Base-by-base conservation (phyloP, 2,329 filamentous ascomycete species). In the Trichophyton schoenleinii region DNA sequence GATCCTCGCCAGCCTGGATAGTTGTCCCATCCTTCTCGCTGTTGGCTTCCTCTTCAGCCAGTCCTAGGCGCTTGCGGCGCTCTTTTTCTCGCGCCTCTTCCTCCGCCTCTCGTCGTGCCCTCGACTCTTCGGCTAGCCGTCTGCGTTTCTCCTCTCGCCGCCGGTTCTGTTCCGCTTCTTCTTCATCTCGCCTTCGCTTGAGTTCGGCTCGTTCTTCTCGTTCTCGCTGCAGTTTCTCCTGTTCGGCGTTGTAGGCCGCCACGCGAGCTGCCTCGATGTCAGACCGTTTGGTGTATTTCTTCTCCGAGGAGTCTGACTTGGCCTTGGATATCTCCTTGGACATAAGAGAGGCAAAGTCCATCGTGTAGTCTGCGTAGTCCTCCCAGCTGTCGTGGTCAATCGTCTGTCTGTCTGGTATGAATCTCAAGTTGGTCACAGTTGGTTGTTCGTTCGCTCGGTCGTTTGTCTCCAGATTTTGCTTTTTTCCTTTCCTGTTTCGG, bases 281-380 rank as follows among this genome's bases (percentile, higher is more conserved):
- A 66, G 87, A 86, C 66, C 91, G 89, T 68, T 89, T 91, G 65
- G 89, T 76, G 73, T 90, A 97, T 74, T 95, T 96, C 69, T 87
- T 86, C 44, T 74, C 69, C 46, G 68, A 64, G 25, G 63, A 64
- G 48, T 75, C 67, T 60, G 81, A 76, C 73, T 89, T 89, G 67
- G 86, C 81, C 74, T 94, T 95, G 69, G 88, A 84, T 70, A 99
- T 94, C 75, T 96, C 91, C 71, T 90, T 88, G 69, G 88, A 85
- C 89, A 99, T 95, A 57, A 99, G 79, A 41, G 90, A 84, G 64
- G 91, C 91, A 78, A 99, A 99, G 75, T 99, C 91, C 94, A 99
- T 99, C 36, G 25, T 59, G 13, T 44, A 44, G 41, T 44, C 15
- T n/a, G 3, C n/a, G 41, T n/a, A n/a, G n/a, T 7, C 13, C 15